Evolutionary conservation across 2,329 filamentous ascomycete genomes (phyloP), one percentile per base, ranked within the genome.

Genomic region (Ramularia collo-cygni): DNA sequence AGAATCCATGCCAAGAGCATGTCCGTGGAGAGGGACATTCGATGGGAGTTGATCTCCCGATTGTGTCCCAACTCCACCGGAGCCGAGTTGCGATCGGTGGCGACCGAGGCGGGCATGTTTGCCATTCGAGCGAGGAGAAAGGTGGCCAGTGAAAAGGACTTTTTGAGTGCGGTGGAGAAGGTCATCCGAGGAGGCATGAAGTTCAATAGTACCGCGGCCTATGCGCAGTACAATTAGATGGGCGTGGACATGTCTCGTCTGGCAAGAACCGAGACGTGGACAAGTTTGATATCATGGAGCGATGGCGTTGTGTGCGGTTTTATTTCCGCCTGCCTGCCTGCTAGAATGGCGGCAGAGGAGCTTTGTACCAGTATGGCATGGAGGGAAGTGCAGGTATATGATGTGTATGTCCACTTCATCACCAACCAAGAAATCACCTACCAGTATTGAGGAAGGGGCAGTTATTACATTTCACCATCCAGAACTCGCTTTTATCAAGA

Each of bases 1-100:
- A 85, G 92, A 36, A 98, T 98, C 58, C 92, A 96, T 71, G 92
- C 92, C 57, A 98, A 96, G 83, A 94, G 86, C 63, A 98, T 98
- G 92, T 95, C 88, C 13, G 92, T 98, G 27, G 92, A 98, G 76
- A 81, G 92, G 38, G 92, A 98, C 61, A 98, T 98, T 59, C 81
- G 92, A 68, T 98, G 92, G 92, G 92, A 98, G 71, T 77, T 98
- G 51, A 96, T 98, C 61, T 95, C 89, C 14, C 83, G 92, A 56
- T 75, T 98, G 50, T 98, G 92, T 70, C 92, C 92, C 52, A 98
- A 98, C 69, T 85, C 89, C 38, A 98, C 92, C 1, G 92, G 92
- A 70, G 92, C 92, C 36, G 92, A 98, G 68, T 69, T 98, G 63
- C 79, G 92, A 59, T 94, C 87, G 70, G 92, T 98, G 46, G 95